Base-by-base conservation (phyloP, 495 filamentous ascomycete species). In the Penicillium robsamsonii region DNA sequence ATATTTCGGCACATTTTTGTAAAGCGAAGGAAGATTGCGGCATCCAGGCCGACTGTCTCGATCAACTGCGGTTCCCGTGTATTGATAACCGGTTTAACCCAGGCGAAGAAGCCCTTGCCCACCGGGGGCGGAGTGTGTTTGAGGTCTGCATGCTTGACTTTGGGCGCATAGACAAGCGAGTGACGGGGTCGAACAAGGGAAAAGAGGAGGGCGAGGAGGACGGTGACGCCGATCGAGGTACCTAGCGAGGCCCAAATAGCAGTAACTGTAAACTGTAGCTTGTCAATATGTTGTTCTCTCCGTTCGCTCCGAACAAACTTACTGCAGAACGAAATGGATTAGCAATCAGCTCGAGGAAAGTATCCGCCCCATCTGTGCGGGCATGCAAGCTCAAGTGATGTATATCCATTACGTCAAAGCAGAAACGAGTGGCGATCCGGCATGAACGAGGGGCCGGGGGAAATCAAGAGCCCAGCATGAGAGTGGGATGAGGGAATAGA, bases 51-150 rank as follows among this genome's bases (percentile, higher is more conserved):
- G 30, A 95, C 79, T 58, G 87, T 84, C 6, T 86, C 81, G 27
- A 96, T 79, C 54, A 97, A 66, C 17, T 90, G 79, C 55, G 82
- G 63, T 71, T 98, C 94, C 40, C 85, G 85, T 24, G 87, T 90
- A 42, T 74, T 79, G 67, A 90, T 76, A 47, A 98, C 76, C 0
- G 95, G 92, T 41, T 74, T 74, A 29, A 93, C 63, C 94, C 94
- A 98, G 40, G 90, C 84, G 63, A 96, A 89, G 33, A 92, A 67
- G 17, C 92, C 90, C 64, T 87, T 95, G 37, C 88, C 90, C 58
- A 97, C 81, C 18, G 84, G 84, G n/a, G 94, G 94, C n/a, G 94
- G 94, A 22, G 89, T 80, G 77, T 96, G 92, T 75, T 90, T 93
- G 57, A 88, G 83, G 68, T 98, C 91, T 60, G 89, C 90, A 79